Percentiles rank a stretch among this genome's conserved stretches.
Conservation (phyloP, 129 eudicot species). For the Lactuca sativa region DNA sequence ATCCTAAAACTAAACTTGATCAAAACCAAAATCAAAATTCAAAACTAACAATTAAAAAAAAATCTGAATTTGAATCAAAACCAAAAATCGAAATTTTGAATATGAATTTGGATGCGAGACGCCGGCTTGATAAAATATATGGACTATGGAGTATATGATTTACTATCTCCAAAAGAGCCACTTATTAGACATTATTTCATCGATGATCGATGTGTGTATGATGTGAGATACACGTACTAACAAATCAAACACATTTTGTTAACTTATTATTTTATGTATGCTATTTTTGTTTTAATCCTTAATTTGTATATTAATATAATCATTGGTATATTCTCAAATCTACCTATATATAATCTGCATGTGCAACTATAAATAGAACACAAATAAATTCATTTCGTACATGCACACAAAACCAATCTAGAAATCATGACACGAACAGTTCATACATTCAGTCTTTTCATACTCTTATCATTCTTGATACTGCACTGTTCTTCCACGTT, state of each 20-base stretch:
- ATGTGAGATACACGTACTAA: too few species aligned
- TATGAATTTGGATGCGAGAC: too few species aligned
- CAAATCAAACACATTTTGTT: not conserved
- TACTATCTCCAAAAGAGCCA: too few species aligned
- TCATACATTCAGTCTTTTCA: not conserved
- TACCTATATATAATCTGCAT: not conserved
- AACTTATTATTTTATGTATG: not conserved
- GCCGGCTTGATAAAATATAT: too few species aligned
- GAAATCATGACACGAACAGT: conserved; percentile 10
- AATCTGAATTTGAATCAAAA: too few species aligned
- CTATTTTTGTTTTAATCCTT: not conserved
- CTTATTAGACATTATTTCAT: too few species aligned
- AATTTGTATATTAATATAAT: not conserved
- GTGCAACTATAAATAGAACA: conserved; percentile 7
- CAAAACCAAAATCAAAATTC: too few species aligned
- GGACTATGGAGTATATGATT: too few species aligned
- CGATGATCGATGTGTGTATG: too few species aligned
- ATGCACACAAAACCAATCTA: not conserved
- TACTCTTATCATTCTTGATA: conserved; percentile 22
- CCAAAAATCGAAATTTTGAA: too few species aligned
- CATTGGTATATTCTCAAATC: conserved; percentile 8
- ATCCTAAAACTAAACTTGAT: too few species aligned
- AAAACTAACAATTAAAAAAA: too few species aligned
- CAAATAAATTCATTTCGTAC: not conserved
- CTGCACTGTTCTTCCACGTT: not conserved